phyloP scores from a whole-genome alignment of 2,329 filamentous ascomycete genomes.

The Biscogniauxia mediterranea region DNA sequence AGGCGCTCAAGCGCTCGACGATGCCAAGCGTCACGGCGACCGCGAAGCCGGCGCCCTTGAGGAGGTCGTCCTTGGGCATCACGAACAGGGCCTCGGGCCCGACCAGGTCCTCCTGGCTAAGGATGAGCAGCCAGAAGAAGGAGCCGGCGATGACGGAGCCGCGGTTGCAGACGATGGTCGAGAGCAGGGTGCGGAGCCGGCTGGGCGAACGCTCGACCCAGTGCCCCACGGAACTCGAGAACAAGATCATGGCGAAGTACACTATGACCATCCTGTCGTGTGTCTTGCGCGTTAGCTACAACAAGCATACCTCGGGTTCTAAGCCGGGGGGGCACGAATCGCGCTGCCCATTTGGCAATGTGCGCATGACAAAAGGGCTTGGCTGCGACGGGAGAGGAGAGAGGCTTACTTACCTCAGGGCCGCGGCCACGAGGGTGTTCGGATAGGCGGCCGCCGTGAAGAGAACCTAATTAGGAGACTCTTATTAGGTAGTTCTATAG shows the following conservation, averaged over 20 bases:
- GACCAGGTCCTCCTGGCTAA: constrained; percentile 27
- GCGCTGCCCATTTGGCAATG: no score
- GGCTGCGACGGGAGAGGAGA: neutral
- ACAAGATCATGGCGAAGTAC: constrained; percentile 39
- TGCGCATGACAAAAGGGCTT: neutral
- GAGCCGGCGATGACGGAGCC: constrained; percentile 40
- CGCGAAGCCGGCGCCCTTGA: constrained; percentile 35
- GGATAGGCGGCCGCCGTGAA: constrained; percentile 51
- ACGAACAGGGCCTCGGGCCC: constrained; percentile 14
- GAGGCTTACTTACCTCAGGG: constrained; percentile 36
- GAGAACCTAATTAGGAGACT: constrained; percentile 38
- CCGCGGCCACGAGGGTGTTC: constrained; percentile 40
- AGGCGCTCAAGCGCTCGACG: constrained; percentile 40
- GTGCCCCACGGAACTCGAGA: constrained; percentile 41
- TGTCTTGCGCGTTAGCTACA: neutral
- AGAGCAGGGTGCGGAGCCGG: constrained; percentile 40
- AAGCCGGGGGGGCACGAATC: no score
- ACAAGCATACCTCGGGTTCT: no score
- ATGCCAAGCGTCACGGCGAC: constrained; percentile 39
- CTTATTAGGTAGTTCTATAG: neutral
- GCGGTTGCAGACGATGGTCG: constrained; percentile 41
- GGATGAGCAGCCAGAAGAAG: constrained; percentile 39
- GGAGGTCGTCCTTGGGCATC: constrained; percentile 20
- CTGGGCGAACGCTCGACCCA: constrained; percentile 41
- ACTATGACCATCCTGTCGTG: constrained; percentile 31